Evolutionary conservation across 164 flowering plant genomes (phyloP), one percentile per base, ranked within the genome.

Genomic region (Santalum album): DNA sequence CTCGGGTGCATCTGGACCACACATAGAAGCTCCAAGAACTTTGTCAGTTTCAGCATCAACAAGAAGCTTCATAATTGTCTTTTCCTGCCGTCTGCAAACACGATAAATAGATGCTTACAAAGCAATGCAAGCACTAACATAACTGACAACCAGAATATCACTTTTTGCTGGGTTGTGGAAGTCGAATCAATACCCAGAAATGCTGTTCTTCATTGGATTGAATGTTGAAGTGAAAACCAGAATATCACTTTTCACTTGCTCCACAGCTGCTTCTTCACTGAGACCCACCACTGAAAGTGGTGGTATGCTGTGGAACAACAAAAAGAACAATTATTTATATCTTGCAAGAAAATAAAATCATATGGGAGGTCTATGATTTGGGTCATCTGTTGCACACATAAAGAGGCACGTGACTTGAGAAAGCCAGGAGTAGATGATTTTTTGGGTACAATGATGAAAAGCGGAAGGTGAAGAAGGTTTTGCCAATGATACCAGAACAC

Each of bases 1-100:
- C 49, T 92, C 98, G 66, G 98, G 75, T 59, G 98, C 84, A 72
- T 92, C 98, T 56, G 96, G 94, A 18, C 98, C 96, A 60, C 94
- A 84, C 96, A 92, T 92, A 53, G 96, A 84, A 49, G 96, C 94
- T 53, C 98, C 98, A 57, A 92, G 61, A 67, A 89, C 96, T 72
- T 82, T 86, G 66, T 92, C 91, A 0, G 94, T 79, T 67, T 80
- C 81, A 53, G 78, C 79, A 69, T 89, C 94, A 65, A 92, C 98
- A 56, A 92, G 51, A 69, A 92, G 86, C 75, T 92, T 92, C 98
- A 92, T 92, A 19, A 80, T 25, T 25, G 96, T 61, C 68, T 86
- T 92, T 62, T 92, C 98, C 72, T 78, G 90, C 57, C 98, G 84
- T 47, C 98, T 88, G 61, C 17, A 71, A 53, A 35, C 35, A 64